Evolutionary conservation across 1,284 basidiomycete species (phyloP), one percentile per base, ranked within the genome.

Genomic region (Neotropicomus parvogracilis): DNA sequence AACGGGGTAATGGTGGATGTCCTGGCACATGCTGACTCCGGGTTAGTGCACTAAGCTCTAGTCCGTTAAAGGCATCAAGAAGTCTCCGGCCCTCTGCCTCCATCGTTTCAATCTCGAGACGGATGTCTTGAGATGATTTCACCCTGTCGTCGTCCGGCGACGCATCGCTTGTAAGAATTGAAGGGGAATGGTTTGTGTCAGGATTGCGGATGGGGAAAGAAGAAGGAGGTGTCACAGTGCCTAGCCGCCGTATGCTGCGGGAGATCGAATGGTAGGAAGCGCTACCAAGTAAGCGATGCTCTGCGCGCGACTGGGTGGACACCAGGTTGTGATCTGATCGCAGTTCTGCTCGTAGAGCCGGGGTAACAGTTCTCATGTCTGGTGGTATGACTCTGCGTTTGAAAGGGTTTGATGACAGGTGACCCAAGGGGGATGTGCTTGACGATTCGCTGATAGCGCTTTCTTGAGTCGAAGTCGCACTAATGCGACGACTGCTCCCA

Each of bases 21-120:
- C 54, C 54, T 4, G 72, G 70, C 40, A 62, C 68, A 40, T 74
- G 64, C 48, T 76, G 76, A 40, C 70, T 64, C 55, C 79, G 75
- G 5, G 83, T 81, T 44, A 86, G 65, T 13, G 81, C 75, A 35
- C 77, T 84, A 45, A 88, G 70, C 63, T 88, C 85, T 34, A 88
- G 69, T 13, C 84, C 85, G 56, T 81, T 84, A 62, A 88, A 88
- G 5, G 85, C 84, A 59, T 88, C 85, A 62, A 87, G 75, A 35
- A 88, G 63, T 44, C 83, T 72, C 52, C 74, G 74, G 13, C 78
- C 79, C 61, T 88, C 85, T 27, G 79, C 78, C 62, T 88, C 85
- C 37, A 87, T 76, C 6, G 72, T 66, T 51, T 75, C 70, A 45
- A 89, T 84, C 57, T 87, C 83, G 41, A 75, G 69, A 37, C 75